These are phyloP conservation scores for Lentinula edodes DNA, from an alignment of 768 basidiomycete species.

Conservation along the genomic window DNA sequence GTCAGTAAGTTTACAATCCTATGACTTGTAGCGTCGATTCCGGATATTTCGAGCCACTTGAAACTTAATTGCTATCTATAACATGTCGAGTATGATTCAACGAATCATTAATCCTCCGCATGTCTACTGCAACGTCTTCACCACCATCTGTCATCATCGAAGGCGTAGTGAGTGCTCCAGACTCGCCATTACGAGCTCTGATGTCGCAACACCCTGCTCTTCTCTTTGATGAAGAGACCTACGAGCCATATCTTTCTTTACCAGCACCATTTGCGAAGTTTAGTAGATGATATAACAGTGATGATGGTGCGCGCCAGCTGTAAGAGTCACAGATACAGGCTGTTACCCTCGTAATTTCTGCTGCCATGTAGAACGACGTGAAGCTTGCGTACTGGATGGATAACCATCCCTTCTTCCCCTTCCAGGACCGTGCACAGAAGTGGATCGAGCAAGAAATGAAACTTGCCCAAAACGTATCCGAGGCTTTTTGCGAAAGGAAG, in stretches of 20 bases:
- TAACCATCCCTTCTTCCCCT: slow-evolving; percentile 10
- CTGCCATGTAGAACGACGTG: slow-evolving; percentile 10
- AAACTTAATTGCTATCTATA: too few species aligned
- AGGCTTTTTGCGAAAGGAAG: too few species aligned
- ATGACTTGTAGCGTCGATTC: not conserved
- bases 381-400: slow-evolving; percentile 10
- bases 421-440: not conserved
- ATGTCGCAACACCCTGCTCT: slow-evolving; percentile 8
- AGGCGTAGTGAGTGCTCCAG: not conserved
- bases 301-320: slow-evolving; percentile 10
- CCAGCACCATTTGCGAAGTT: slow-evolving; percentile 11
- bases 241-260: slow-evolving; percentile 12
- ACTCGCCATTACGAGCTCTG: not conserved
- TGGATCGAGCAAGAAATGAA: not conserved
- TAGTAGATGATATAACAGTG: slow-evolving; percentile 3
- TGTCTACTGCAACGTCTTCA: not conserved
- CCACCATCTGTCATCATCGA: not conserved
- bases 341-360: not conserved
- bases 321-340: not conserved
- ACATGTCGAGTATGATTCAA: too few species aligned
- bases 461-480: not conserved
- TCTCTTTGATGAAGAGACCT: slow-evolving; percentile 4
- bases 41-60: too few species aligned
- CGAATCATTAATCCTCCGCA: too few species aligned
- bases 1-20: not conserved